A percentile compares a stretch with the other conserved stretches of the same genome.
These are phyloP conservation scores for Yamadazyma pseudoaaseri DNA, from an alignment of 1,139 yeast genomes.

Conservation along the genomic window DNA sequence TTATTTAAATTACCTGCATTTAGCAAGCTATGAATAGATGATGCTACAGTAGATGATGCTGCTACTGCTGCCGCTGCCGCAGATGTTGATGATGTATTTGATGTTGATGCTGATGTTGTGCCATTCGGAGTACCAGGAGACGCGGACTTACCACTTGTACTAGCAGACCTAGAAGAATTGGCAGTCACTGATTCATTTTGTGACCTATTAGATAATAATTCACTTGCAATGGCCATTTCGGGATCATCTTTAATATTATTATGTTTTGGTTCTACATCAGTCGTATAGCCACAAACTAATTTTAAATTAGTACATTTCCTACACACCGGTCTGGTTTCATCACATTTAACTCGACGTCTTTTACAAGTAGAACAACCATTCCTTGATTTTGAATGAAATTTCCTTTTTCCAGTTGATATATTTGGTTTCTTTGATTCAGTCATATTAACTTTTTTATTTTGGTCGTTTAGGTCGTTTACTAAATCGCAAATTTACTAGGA, in stretches of 20 bases:
- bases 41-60: slow-evolving; percentile 3
- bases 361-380: slow-evolving; percentile 90
- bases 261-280: slow-evolving; percentile 5
- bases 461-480: slow-evolving; percentile 10
- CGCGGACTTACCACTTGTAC: background rate
- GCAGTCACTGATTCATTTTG: background rate
- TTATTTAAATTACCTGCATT: slow-evolving; percentile 48
- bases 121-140: background rate
- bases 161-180: background rate
- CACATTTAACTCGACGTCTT: slow-evolving; percentile 86
- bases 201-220: slow-evolving; percentile 5
- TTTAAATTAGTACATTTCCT: slow-evolving; percentile 76
- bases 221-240: slow-evolving; percentile 1
- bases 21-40: slow-evolving; percentile 19
- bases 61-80: slow-evolving; percentile 1
- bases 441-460: background rate
- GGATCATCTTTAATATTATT: background rate
- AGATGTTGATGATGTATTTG: too few species aligned
- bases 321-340: slow-evolving; percentile 80
- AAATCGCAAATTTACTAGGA: background rate
- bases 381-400: slow-evolving; percentile 82
- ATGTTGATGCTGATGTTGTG: background rate
- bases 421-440: slow-evolving; percentile 9
- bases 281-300: slow-evolving; percentile 64
- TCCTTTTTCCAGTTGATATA: slow-evolving; percentile 50